Base-by-base conservation (phyloP, 495 filamentous ascomycete species). In the Penicillium psychrofluorescens region DNA sequence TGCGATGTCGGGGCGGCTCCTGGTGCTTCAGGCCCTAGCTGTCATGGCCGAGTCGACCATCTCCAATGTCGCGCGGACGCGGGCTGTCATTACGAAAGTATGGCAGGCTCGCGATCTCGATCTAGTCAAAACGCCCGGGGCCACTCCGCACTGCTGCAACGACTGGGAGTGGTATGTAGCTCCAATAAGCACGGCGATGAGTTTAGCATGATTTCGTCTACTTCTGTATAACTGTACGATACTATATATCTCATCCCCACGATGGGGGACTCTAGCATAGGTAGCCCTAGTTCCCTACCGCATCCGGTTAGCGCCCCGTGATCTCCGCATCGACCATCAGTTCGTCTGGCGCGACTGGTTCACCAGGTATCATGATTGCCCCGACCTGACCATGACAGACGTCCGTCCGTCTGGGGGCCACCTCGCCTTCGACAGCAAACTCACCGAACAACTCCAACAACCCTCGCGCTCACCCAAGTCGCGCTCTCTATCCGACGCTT, bases 161-260 rank as follows among this genome's bases (percentile, higher is more conserved):
- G 67, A 71, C 44, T 71, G 67, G 67, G 67, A 71, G 42, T 60
- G 50, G 48, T 62, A 71, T 53, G 62, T 71, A 35, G 65, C 59
- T 15, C 67, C 67, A 4, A 54, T 71, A 29, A 71, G 67, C 30
- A 58, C 50, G 29, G 62, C 60, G 11, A 71, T 71, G 67, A 71
- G 62, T 36, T 36, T 71, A 42, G 65, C 63, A 39, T 68, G 62
- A 73, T 13, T 11, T 36, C 8, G 11, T 30, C 36, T 34, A 36
- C 29, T 29, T 14, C 32, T 35, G 16, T 49, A 28, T 40, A 27
- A 27, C 34, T 41, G 34, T 36, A 38, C 44, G 52, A 42, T 57
- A 22, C 4, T 22, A 22, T 22, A 3, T 22, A 22, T 22, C 2
- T 22, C 2, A 3, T 22, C 3, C 22, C 22, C 2, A 22, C 2